Evolutionary conservation across 257 asterid genomes (phyloP).

Genomic region (Verbascum thapsus): DNA sequence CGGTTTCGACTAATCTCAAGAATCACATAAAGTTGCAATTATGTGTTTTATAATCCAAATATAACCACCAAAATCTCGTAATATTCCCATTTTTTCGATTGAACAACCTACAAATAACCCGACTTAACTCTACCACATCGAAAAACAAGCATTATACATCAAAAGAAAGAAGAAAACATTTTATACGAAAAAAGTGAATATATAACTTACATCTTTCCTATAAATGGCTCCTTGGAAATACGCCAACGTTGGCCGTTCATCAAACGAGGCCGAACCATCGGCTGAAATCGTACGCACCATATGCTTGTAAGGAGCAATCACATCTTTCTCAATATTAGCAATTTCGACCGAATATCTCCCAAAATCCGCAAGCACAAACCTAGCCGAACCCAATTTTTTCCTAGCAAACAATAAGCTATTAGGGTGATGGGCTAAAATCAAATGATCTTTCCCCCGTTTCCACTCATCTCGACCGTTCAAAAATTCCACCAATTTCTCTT

Average conservation of each 20-base stretch:
- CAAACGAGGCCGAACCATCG: constrained; percentile 36
- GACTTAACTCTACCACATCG: background rate
- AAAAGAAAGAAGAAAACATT: constrained; percentile 5
- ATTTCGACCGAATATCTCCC: constrained; percentile 50
- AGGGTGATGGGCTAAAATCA: constrained; percentile 63
- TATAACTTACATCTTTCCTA: constrained; percentile 58
- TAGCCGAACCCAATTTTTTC: constrained; percentile 46
- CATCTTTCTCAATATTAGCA: constrained; percentile 59
- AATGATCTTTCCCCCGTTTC: constrained; percentile 60
- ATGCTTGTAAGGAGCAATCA: constrained; percentile 65
- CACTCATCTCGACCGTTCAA: constrained; percentile 49
- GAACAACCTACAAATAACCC: background rate
- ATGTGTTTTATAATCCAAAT: too few relatives aligned
- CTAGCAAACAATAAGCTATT: constrained; percentile 59
- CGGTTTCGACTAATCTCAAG: too few relatives aligned
- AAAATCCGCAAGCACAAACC: constrained; percentile 66
- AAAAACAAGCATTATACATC: background rate
- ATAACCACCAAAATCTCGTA: constrained; percentile 5
- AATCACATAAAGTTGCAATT: too few relatives aligned
- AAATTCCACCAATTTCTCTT: constrained; percentile 48
- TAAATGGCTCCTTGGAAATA: constrained; percentile 69
- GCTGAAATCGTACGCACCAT: constrained; percentile 42
- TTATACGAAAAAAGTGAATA: background rate
- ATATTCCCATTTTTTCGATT: background rate
- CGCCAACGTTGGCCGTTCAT: constrained; percentile 41